These are phyloP conservation scores for Westerdykella ornata DNA, from an alignment of 2,329 filamentous ascomycete species.

Conservation along the genomic window DNA sequence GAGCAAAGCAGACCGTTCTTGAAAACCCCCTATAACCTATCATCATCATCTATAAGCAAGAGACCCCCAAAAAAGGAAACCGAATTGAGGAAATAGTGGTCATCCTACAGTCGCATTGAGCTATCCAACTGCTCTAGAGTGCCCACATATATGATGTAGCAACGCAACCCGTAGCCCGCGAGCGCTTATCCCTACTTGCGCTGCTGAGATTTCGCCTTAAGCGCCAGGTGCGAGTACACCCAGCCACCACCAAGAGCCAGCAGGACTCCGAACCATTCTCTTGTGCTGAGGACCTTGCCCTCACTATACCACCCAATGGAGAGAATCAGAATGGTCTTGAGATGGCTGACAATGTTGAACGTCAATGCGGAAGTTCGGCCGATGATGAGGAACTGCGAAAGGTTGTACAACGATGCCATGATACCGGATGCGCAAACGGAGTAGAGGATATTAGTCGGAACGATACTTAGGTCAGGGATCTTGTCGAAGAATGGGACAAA, in stretches of 20 bases:
- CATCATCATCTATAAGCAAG: neutral
- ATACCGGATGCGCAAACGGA: conserved; percentile 39
- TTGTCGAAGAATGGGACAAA: conserved; percentile 42
- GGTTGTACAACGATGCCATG: conserved; percentile 39
- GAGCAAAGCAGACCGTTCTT: no score
- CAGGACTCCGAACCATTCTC: conserved; percentile 41
- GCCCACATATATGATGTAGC: neutral
- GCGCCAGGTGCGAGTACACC: conserved; percentile 40
- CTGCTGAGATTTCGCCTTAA: conserved; percentile 32
- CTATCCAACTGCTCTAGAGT: no score
- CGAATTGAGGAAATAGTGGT: conserved; percentile 3
- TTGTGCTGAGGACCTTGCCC: conserved; percentile 36
- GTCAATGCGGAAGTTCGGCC: conserved; percentile 37
- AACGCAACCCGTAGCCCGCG: neutral
- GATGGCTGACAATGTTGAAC: conserved; percentile 39
- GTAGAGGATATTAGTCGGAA: conserved; percentile 39
- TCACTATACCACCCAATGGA: conserved; percentile 44
- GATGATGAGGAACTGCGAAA: conserved; percentile 41
- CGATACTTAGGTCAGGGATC: conserved; percentile 29
- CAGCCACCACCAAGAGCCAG: conserved; percentile 42
- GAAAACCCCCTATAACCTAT: neutral
- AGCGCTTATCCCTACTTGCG: neutral
- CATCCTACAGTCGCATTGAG: neutral
- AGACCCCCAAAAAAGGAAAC: conserved; percentile 4
- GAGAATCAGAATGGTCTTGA: conserved; percentile 44